These are phyloP conservation scores for Suillus tomentosus DNA, from an alignment of 768 basidiomycete genomes.

Conservation along the genomic window DNA sequence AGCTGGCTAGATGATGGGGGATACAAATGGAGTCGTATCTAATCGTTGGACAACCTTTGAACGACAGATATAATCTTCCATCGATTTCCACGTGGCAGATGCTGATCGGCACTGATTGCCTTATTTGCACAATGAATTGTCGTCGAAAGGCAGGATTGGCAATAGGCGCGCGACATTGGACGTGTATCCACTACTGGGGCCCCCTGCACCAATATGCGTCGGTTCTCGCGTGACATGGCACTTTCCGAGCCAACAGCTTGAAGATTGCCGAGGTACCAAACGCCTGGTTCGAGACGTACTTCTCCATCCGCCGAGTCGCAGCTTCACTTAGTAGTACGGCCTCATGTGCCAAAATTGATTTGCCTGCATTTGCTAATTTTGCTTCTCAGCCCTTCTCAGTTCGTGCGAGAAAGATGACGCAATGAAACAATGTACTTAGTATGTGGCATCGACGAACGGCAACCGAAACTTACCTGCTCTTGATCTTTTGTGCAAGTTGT, in stretches of 20 bases:
- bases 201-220: too few species aligned
- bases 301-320: not conserved
- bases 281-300: not conserved
- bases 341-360: not conserved
- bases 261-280: not conserved
- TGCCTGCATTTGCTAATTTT: not conserved
- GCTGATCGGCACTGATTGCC: not conserved
- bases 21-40: constrained; percentile 17
- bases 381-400: not conserved
- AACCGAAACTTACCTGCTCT: not conserved
- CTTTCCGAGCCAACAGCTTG: not conserved
- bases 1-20: constrained; percentile 30
- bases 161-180: not conserved
- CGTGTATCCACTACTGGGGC: too few species aligned
- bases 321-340: not conserved
- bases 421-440: not conserved
- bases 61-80: not conserved
- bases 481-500: not conserved
- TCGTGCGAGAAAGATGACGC: not conserved
- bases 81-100: not conserved
- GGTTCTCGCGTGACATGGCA: not conserved
- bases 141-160: not conserved
- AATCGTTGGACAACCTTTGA: not conserved
- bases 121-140: not conserved
- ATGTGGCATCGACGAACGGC: not conserved